Base-by-base conservation (phyloP, 2,329 filamentous ascomycete species). In the Penicillium sp. region DNA sequence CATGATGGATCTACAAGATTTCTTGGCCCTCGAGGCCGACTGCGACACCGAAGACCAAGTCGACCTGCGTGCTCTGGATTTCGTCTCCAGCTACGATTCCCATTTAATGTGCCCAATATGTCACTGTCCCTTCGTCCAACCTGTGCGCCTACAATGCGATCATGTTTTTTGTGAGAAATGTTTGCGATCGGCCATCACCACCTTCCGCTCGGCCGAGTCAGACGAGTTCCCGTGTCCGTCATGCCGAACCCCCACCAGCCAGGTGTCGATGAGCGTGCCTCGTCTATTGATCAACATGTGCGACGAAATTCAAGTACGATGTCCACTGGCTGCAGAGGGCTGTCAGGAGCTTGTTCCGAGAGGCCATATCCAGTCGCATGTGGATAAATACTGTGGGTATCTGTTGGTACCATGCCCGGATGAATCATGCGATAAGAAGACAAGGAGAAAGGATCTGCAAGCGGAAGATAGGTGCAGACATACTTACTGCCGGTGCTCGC, bases 21-120 rank as follows among this genome's bases (percentile, higher is more conserved):
- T 72, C 42, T 59, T 72, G 50, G 66, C 65, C 10, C 66, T 72
- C 66, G 69, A 71, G 54, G 57, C 66, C 46, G 62, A 60, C 54
- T 61, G 59, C 61, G 69, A 68, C 50, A 55, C 57, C 52, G 68
- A 69, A 51, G 55, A 67, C 8, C 50, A 37, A 45, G 73, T 86
- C 60, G 85, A 88, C 67, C 71, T 87, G 49, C 80, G 83, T 54
- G 69, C 77, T 37, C 79, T 88, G 63, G 85, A 88, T 57, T 85
- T 85, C 73, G 78, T 85, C 56, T 74, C 78, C 50, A 69, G 73
- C 27, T 83, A 82, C 67, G 84, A 88, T 68, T 78, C 78, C 59
- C 86, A 88, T 66, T 77, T 88, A 50, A 82, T 85, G 75, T 88
- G 85, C 67, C 80, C 85, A 16, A 88, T 88, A 62, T 88, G 85